A percentile compares a stretch with the other conserved stretches of the same genome.
phyloP scores from a whole-genome alignment of 192 early-diverging fungal genomes.

The Backusella tarrabulga region DNA sequence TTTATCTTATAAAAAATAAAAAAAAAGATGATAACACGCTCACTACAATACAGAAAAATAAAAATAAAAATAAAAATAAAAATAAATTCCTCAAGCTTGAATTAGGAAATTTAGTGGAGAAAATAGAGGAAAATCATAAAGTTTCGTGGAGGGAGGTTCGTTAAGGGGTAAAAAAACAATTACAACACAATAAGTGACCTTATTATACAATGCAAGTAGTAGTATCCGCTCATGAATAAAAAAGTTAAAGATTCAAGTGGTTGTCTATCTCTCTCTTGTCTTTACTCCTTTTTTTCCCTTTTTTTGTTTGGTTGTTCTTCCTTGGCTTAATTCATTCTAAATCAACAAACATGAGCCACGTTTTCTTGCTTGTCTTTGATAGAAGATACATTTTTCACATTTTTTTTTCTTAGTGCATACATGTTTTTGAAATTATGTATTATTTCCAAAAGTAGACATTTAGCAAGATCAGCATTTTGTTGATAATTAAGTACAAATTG shows the following conservation, averaged over 20 bases:
- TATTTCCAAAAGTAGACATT: not conserved
- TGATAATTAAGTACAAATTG: not conserved
- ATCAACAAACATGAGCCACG: too few species aligned
- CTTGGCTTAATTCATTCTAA: not conserved
- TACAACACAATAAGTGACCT: not conserved
- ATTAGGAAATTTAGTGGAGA: not conserved
- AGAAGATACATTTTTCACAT: not conserved
- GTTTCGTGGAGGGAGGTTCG: not conserved
- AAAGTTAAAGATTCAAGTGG: not conserved
- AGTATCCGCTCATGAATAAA: not conserved
- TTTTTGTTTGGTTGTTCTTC: too few species aligned
- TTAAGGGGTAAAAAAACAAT: not conserved
- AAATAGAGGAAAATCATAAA: not conserved
- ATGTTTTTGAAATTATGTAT: not conserved
- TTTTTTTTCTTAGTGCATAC: not conserved
- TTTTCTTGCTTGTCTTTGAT: too few species aligned
- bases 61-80: too few species aligned
- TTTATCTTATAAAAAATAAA: not conserved
- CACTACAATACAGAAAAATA: not conserved
- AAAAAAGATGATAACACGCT: not conserved
- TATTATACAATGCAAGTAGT: not conserved
- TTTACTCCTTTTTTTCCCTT: not conserved
- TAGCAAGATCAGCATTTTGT: not conserved
- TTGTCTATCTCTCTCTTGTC: not conserved
- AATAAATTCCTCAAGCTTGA: not conserved